Conservation (phyloP, 2,329 filamentous ascomycete species). For the Xenosphaeropsis pyriputrescens region DNA sequence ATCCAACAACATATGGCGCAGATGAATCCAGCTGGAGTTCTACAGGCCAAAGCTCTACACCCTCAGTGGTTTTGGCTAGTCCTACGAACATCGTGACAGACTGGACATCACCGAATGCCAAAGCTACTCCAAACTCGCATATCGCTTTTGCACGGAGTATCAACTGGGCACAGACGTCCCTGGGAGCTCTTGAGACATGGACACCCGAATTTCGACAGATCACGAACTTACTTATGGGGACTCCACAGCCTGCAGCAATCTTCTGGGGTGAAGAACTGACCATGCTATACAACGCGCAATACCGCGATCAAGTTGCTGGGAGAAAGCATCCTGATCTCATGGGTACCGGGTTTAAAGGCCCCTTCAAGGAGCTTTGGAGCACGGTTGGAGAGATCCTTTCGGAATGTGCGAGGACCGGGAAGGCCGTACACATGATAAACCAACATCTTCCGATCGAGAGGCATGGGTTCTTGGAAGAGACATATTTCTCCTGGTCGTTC, state of each 20-base stretch:
- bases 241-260: slow-evolving; percentile 56
- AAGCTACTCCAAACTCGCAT: slow-evolving; percentile 47
- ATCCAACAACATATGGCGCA: background rate
- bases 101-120: slow-evolving; percentile 58
- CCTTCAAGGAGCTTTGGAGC: slow-evolving; percentile 52
- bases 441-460: slow-evolving; percentile 61
- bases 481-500: slow-evolving; percentile 71
- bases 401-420: slow-evolving; percentile 51
- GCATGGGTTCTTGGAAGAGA: slow-evolving; percentile 58
- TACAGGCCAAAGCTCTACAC: background rate
- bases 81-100: slow-evolving; percentile 34
- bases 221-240: slow-evolving; percentile 69
- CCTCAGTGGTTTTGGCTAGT: background rate
- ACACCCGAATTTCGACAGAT: slow-evolving; percentile 55
- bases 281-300: slow-evolving; percentile 58
- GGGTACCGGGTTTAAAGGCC: slow-evolving; percentile 24
- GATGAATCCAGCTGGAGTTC: background rate
- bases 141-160: slow-evolving; percentile 55
- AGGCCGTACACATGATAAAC: slow-evolving; percentile 69
- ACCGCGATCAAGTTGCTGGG: slow-evolving; percentile 49
- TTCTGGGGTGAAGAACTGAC: slow-evolving; percentile 63
- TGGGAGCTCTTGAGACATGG: slow-evolving; percentile 65
- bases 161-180: slow-evolving; percentile 57
- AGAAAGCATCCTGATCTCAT: slow-evolving; percentile 64
- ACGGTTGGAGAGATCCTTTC: slow-evolving; percentile 53